Evolutionary conservation across 768 basidiomycete genomes (phyloP).

Genomic region (Cyathus striatus): DNA sequence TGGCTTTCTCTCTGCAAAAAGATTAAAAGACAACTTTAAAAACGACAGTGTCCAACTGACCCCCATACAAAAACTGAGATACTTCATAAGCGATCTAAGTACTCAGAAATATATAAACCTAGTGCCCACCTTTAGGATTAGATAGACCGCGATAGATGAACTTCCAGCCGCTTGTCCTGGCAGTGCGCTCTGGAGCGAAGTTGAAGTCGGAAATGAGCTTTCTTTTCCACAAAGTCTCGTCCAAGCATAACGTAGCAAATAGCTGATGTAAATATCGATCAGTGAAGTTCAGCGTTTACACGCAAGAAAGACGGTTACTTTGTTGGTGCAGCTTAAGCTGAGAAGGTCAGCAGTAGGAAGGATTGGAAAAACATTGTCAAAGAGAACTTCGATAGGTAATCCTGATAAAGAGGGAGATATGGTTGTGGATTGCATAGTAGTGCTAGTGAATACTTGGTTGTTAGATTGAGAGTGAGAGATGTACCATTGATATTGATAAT

Average conservation of each 20-base stretch:
- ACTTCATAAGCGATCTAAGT: background rate
- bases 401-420: constrained; percentile 28
- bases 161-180: constrained; percentile 75
- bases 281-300: background rate
- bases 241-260: constrained; percentile 55
- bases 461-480: too few relatives aligned
- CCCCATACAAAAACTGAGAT: constrained; percentile 47
- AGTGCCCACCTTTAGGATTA: constrained; percentile 57
- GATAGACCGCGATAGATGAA: constrained; percentile 70
- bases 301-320: constrained; percentile 22
- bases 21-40: constrained; percentile 2
- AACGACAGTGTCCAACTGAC: constrained; percentile 20
- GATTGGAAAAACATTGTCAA: constrained; percentile 65
- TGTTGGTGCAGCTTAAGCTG: constrained; percentile 56
- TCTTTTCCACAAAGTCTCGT: constrained; percentile 78
- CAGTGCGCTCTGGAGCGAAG: constrained; percentile 67
- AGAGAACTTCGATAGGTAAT: constrained; percentile 71
- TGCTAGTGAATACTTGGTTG: background rate
- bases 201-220: constrained; percentile 70
- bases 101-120: background rate
- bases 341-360: constrained; percentile 53
- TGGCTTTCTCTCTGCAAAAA: constrained; percentile 44
- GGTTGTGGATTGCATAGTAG: background rate
- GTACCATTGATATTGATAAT: too few relatives aligned
- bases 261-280: constrained; percentile 24